phyloP scores from a whole-genome alignment of 148 eudicot genomes.

The Mesembryanthemum crystallinum region DNA sequence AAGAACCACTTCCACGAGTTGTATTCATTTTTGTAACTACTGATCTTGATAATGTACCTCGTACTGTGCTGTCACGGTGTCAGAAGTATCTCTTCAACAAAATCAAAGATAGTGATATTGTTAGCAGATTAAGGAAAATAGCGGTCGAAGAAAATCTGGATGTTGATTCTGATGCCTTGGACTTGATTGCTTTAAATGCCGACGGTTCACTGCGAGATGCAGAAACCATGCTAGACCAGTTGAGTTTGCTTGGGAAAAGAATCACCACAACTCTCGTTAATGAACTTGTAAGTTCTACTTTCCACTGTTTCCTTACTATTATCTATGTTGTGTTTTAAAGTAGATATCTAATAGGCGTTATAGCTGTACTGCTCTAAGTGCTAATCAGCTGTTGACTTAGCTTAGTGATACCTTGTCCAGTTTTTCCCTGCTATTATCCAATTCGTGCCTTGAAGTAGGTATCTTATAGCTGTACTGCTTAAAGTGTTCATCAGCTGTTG shows the following conservation, averaged over 20 bases:
- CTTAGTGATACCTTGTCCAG: background rate
- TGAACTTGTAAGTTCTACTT: slow-evolving; percentile 73
- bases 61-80: slow-evolving; percentile 74
- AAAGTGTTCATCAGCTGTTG: background rate
- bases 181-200: slow-evolving; percentile 84
- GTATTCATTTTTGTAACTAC: slow-evolving; percentile 82
- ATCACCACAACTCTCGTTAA: slow-evolving; percentile 82
- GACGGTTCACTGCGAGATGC: slow-evolving; percentile 97
- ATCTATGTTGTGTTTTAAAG: background rate
- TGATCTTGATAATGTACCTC: slow-evolving; percentile 87
- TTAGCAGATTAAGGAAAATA: slow-evolving; percentile 61
- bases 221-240: slow-evolving; percentile 94
- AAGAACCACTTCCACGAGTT: slow-evolving; percentile 64
- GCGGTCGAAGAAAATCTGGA: slow-evolving; percentile 67
- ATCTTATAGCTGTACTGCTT: background rate
- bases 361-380: background rate
- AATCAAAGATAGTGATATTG: slow-evolving; percentile 74
- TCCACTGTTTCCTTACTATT: slow-evolving; percentile 12
- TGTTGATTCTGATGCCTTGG: slow-evolving; percentile 83
- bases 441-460: background rate
- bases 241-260: slow-evolving; percentile 86
- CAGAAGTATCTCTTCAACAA: slow-evolving; percentile 84
- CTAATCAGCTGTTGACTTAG: background rate
- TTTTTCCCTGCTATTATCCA: slow-evolving; percentile 14
- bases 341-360: background rate